phyloP scores from a whole-genome alignment of 164 flowering plant species.

The Cinnamomum micranthum region DNA sequence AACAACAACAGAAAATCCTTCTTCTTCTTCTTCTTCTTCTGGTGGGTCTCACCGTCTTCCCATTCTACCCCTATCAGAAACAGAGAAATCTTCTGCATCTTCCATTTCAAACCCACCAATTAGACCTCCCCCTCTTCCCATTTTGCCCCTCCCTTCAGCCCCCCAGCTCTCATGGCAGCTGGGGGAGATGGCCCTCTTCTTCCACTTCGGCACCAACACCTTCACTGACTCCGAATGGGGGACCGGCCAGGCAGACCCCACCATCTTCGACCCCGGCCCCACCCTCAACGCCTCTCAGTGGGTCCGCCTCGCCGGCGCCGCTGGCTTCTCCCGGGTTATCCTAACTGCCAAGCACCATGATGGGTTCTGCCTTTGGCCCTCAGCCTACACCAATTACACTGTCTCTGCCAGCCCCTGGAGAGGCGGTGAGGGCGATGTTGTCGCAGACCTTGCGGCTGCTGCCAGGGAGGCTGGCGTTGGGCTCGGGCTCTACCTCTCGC shows the following conservation, averaged over 20 bases:
- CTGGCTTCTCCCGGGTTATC: slow-evolving; percentile 68
- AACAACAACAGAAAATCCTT: no score
- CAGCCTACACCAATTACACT: slow-evolving; percentile 69
- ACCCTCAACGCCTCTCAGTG: slow-evolving; percentile 68
- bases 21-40: no score
- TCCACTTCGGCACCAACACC: slow-evolving; percentile 97
- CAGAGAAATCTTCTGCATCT: no score
- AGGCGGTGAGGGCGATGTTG: slow-evolving; percentile 71
- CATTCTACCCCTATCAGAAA: no score
- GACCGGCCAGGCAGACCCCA: slow-evolving; percentile 64
- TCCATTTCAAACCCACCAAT: background rate
- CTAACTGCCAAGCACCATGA: slow-evolving; percentile 94
- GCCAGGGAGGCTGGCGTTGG: slow-evolving; percentile 58
- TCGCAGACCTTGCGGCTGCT: slow-evolving; percentile 62
- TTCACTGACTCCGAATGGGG: slow-evolving; percentile 96
- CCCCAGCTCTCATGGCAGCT: slow-evolving; percentile 89
- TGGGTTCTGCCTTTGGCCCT: slow-evolving; percentile 97
- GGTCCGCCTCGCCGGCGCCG: slow-evolving; percentile 59
- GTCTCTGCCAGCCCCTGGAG: slow-evolving; percentile 73
- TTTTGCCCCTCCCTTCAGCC: slow-evolving; percentile 78
- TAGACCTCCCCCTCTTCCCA: slow-evolving; percentile 71
- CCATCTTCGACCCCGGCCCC: slow-evolving; percentile 59
- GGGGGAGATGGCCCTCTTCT: slow-evolving; percentile 65
- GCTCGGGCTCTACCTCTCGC: slow-evolving; percentile 84
- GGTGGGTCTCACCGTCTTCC: no score